phyloP scores from a whole-genome alignment of 257 asterid genomes.

The Solanum microdontum region DNA sequence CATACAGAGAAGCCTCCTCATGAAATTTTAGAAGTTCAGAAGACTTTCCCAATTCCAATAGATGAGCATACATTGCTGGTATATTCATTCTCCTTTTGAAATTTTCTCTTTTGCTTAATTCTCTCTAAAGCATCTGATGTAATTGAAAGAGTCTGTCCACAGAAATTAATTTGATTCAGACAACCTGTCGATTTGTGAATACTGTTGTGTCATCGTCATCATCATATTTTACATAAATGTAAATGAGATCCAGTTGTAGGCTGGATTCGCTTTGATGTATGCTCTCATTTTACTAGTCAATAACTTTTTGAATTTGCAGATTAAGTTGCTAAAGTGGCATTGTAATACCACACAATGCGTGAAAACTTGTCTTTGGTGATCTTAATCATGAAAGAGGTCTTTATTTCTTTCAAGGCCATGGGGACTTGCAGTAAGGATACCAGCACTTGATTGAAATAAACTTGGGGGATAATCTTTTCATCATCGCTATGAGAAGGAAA shows the following conservation, averaged over 20 bases:
- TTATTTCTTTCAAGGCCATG: background rate
- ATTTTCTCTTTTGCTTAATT: background rate
- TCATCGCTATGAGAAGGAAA: background rate
- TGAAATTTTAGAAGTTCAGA: conserved; percentile 50
- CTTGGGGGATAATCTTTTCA: background rate
- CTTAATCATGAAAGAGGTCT: background rate
- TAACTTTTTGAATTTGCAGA: background rate
- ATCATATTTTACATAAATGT: too few species aligned
- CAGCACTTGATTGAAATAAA: background rate
- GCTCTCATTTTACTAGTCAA: background rate
- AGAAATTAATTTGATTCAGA: background rate
- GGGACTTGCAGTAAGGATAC: background rate
- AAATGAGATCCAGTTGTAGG: background rate
- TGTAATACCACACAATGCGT: background rate
- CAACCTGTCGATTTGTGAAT: background rate
- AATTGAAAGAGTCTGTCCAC: background rate
- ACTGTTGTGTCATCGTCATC: background rate
- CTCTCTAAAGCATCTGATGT: background rate
- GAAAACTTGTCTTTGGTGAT: background rate
- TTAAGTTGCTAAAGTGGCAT: background rate
- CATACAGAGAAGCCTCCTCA: conserved; percentile 38
- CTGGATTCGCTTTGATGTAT: background rate
- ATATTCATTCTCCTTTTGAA: background rate
- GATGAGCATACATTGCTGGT: conserved; percentile 41
- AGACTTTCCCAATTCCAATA: conserved; percentile 46